phyloP scores from a whole-genome alignment of 805 yeast genomes.

The Debaryomyces tyrocola region DNA sequence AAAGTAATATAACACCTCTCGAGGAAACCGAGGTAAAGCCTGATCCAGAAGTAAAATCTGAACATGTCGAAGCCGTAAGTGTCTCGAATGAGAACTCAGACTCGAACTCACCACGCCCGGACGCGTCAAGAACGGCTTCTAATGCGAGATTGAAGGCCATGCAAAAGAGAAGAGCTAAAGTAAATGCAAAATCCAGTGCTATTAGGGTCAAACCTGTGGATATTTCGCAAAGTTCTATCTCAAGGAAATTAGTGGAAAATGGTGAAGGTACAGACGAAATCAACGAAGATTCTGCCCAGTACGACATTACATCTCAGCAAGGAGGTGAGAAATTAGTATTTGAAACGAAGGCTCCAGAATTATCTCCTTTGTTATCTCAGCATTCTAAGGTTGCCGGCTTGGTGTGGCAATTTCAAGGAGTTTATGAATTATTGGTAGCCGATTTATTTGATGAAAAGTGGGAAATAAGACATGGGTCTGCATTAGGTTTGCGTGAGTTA shows the following conservation, averaged over 20 bases:
- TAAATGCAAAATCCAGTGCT: conserved; percentile 54
- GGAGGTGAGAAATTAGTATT: conserved; percentile 82
- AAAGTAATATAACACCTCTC: conserved; percentile 29
- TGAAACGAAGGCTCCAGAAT: conserved; percentile 68
- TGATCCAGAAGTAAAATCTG: conserved; percentile 7
- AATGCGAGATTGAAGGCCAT: conserved; percentile 87
- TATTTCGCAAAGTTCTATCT: conserved; percentile 68
- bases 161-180: conserved; percentile 89
- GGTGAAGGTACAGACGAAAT: conserved; percentile 26
- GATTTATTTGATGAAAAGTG: conserved; percentile 84
- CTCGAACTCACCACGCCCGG: conserved; percentile 5
- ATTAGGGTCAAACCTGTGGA: conserved; percentile 56
- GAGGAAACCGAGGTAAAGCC: conserved; percentile 9
- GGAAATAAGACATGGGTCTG: conserved; percentile 97
- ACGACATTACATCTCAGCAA: conserved; percentile 73
- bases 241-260: conserved; percentile 50
- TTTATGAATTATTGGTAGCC: conserved; percentile 74
- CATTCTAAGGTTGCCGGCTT: conserved; percentile 70
- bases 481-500: conserved; percentile 87
- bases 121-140: conserved; percentile 31
- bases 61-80: conserved; percentile 4
- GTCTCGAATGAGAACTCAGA: background rate
- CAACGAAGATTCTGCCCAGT: conserved; percentile 29
- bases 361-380: conserved; percentile 66
- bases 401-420: conserved; percentile 94